Base-by-base conservation (phyloP, 2,329 filamentous ascomycete species). In the Dothidotthia symphoricarpi region DNA sequence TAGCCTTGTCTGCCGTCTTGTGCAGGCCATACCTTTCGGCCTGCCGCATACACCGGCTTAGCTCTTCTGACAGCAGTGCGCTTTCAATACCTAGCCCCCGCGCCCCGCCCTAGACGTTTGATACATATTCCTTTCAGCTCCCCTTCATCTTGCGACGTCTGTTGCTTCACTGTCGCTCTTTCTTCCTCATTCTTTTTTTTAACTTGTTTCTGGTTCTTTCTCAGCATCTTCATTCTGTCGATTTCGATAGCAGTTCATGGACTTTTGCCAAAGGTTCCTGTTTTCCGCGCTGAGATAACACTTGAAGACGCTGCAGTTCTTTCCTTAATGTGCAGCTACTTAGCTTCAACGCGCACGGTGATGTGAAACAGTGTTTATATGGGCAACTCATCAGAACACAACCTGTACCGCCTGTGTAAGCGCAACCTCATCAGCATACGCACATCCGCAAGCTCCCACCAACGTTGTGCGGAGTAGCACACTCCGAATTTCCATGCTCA, bases 401-500 rank as follows among this genome's bases (percentile, higher is more conserved):
- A 54, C 55, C 49, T 57, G 49, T 49, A 48, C 43, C 31, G 38
- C 16, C 47, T 51, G 49, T 54, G 39, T 51, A 43, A 53, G 41
- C 38, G 49, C 49, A 52, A 55, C 50, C 45, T 52, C 41, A 38
- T 43, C 45, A 40, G 51, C 51, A 49, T 47, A 50, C 47, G 30
- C 41, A 33, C 43, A 46, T 36, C 41, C 33, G 36, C 41, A 39
- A 16, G 24, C 40, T 25, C 28, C 28, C 16, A 26, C 45, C 37
- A 47, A 38, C 29, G 36, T 16, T 41, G 40, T 41, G n/a, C 29
- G 39, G 39, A 51, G 33, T 47, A 41, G 33, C 29, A 39, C 32
- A 39, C 34, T 16, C 34, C 41, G 36, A 42, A 48, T 39, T 47
- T 52, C 48, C 51, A 67, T 67, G 64, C 54, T 63, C 38, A 55